Evolutionary conservation across 2,329 filamentous ascomycete genomes (phyloP), one percentile per base, ranked within the genome.

Genomic region (Aspergillus niger): DNA sequence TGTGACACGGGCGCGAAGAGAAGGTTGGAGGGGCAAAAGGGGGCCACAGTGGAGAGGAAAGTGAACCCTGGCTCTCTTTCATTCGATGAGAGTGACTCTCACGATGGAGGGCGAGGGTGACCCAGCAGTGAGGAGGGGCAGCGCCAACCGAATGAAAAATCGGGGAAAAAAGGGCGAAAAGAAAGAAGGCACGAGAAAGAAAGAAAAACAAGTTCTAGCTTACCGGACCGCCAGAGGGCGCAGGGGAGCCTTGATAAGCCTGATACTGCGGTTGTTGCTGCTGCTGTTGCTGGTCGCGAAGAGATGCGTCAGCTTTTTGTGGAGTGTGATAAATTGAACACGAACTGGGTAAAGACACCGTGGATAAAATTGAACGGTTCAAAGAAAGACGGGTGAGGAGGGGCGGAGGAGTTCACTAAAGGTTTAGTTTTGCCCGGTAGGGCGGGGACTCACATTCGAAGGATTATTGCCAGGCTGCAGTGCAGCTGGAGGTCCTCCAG

Each of bases 211-310:
- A 65, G 61, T 38, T 61, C 55, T 61, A 65, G 71, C 76, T 74
- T 78, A 78, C 76, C 71, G 74, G 67, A 58, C 60, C 62, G 66
- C 69, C 70, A 63, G 70, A 68, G 54, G 69, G 55, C 49, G 69
- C 66, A 61, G 71, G 69, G 55, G 64, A 59, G 68, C 79, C 80
- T 67, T 79, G 80, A 72, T 83, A 86, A 65, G 84, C 80, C 77
- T 86, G 83, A 75, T 86, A 86, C 69, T 80, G 53, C 8, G 26
- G 39, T 62, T 74, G 57, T 55, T 61, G 63, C 57, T 60, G 65
- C 32, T 58, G 58, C 47, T 65, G 61, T 38, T 58, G 54, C 47
- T 48, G 47, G 15, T n/a, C 7, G 24, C 30, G 47, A 52, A 26
- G 53, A 24, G 53, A 50, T 61, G 56, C 53, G 47, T 57, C 39